These are phyloP conservation scores for Cystobasidiaceae sp. DNA, from an alignment of 1,284 basidiomycete genomes.

Conservation along the genomic window DNA sequence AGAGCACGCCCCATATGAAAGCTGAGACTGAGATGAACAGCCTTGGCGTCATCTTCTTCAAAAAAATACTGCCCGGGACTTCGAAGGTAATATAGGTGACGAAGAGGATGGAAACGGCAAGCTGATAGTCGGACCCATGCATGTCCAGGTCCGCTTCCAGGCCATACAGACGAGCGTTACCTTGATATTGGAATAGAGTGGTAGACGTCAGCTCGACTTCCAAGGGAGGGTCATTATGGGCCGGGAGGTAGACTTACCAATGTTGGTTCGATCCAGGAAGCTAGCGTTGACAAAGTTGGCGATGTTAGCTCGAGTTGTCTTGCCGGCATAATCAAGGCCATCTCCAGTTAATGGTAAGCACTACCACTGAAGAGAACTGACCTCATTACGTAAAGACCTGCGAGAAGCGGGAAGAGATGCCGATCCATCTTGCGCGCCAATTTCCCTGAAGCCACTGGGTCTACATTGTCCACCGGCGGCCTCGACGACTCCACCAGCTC, in stretches of 20 bases:
- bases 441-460: not conserved
- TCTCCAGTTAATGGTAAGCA: not conserved
- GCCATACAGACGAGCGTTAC: not conserved
- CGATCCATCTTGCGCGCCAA: not conserved
- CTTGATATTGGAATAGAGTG: too few relatives aligned
- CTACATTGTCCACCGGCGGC: not conserved
- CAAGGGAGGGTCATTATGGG: not conserved
- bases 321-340: too few relatives aligned
- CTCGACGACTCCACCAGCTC: not conserved
- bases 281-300: not conserved
- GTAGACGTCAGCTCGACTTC: not conserved
- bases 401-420: not conserved
- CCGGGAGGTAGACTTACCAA: not conserved
- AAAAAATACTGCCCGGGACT: not conserved
- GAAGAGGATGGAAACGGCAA: not conserved
- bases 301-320: too few relatives aligned
- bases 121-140: not conserved
- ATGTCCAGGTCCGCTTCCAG: not conserved
- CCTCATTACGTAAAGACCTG: not conserved
- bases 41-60: not conserved
- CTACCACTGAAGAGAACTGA: too few relatives aligned
- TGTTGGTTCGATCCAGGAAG: not conserved
- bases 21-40: not conserved
- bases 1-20: not conserved
- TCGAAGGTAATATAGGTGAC: not conserved